Conservation (phyloP, 805 yeast genomes). For the Barnettozyma sp. region DNA sequence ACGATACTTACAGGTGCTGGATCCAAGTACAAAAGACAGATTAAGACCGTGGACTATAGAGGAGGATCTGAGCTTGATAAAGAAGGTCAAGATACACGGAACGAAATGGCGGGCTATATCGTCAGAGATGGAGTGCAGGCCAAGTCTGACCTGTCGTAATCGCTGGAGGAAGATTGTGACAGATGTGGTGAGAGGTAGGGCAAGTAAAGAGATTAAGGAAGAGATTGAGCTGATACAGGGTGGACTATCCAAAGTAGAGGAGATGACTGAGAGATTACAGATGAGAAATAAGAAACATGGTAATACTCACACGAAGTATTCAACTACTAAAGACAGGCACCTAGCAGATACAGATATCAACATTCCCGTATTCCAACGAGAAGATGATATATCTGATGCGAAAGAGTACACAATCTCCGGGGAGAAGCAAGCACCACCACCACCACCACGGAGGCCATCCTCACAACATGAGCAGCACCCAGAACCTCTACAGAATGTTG, state of each 20-base stretch:
- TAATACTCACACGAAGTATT: neutral
- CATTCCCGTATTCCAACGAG: too few species aligned
- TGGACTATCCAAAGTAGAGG: conserved; percentile 25
- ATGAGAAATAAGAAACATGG: conserved; percentile 8
- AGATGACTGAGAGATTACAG: conserved; percentile 20
- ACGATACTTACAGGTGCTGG: conserved; percentile 80
- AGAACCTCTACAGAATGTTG: too few species aligned
- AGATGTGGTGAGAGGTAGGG: conserved; percentile 62
- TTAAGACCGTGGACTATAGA: conserved; percentile 71
- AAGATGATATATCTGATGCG: too few species aligned
- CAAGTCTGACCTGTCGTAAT: conserved; percentile 84
- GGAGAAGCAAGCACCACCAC: too few species aligned
- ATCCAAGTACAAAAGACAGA: conserved; percentile 72
- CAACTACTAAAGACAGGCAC: too few species aligned
- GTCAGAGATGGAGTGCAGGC: conserved; percentile 63
- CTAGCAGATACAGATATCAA: too few species aligned
- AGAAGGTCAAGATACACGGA: conserved; percentile 62
- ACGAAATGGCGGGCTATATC: conserved; percentile 88
- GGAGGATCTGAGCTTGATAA: conserved; percentile 69
- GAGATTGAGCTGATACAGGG: conserved; percentile 52
- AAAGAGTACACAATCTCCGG: too few species aligned
- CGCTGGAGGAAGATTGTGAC: conserved; percentile 87
- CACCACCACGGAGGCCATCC: too few species aligned
- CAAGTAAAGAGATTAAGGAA: conserved; percentile 43
- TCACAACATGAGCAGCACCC: too few species aligned